Evolutionary conservation across 257 asterid genomes (phyloP).

Genomic region (Asclepias syriaca): DNA sequence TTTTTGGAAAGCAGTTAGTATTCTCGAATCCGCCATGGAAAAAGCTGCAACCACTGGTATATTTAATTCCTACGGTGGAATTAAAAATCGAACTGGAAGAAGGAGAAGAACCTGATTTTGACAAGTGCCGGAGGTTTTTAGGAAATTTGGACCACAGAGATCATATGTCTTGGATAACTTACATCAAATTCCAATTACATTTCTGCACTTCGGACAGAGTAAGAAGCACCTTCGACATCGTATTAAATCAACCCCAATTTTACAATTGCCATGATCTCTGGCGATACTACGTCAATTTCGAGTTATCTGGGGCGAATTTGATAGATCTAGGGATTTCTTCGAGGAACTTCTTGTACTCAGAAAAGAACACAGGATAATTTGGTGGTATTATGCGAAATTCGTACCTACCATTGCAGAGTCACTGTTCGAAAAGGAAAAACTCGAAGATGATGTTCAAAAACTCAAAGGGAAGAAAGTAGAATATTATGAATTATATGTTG

Average conservation of each 20-base stretch:
- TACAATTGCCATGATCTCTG: not conserved
- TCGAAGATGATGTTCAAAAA: not conserved
- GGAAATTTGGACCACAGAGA: slow-evolving; percentile 11
- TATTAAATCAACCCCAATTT: slow-evolving; percentile 51
- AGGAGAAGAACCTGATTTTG: slow-evolving; percentile 20
- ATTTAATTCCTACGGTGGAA: slow-evolving; percentile 32
- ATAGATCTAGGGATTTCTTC: slow-evolving; percentile 57
- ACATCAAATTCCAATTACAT: slow-evolving; percentile 52
- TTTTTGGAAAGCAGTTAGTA: slow-evolving; percentile 21
- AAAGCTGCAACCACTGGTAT: slow-evolving; percentile 23
- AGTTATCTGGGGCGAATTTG: slow-evolving; percentile 59
- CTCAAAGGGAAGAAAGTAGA: not conserved
- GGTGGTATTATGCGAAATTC: slow-evolving; percentile 80
- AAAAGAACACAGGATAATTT: slow-evolving; percentile 65
- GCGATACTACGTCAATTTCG: slow-evolving; percentile 80
- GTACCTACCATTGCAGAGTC: slow-evolving; percentile 59
- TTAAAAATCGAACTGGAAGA: slow-evolving; percentile 52
- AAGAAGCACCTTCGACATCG: slow-evolving; percentile 60
- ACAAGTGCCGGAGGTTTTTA: slow-evolving; percentile 43
- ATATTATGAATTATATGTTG: not conserved
- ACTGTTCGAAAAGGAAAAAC: not conserved
- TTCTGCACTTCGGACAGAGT: slow-evolving; percentile 54
- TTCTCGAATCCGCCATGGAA: slow-evolving; percentile 27
- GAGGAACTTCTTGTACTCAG: slow-evolving; percentile 59
- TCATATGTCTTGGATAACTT: slow-evolving; percentile 57